A percentile compares a stretch with the other conserved stretches of the same genome.
These are phyloP conservation scores for Isabelozyma gotoi DNA, from an alignment of 805 yeast genomes.

Conservation along the genomic window DNA sequence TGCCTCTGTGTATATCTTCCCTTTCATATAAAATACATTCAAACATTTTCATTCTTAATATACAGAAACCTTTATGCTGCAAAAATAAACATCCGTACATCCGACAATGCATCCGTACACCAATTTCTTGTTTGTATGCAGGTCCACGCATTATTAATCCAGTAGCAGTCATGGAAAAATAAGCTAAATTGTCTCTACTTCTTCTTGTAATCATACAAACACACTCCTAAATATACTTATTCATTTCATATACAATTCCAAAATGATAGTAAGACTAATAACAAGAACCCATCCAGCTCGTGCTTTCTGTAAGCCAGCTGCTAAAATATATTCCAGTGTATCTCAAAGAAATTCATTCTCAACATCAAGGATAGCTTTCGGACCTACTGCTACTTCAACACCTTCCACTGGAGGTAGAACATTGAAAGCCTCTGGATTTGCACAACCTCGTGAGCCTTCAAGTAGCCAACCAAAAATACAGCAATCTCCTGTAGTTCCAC, in stretches of 20 bases:
- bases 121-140: background rate
- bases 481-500: slow-evolving; percentile 11
- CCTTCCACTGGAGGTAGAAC: slow-evolving; percentile 11
- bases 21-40: too few relatives aligned
- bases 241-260: background rate
- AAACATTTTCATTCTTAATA: too few relatives aligned
- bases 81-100: too few relatives aligned
- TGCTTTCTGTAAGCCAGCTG: background rate
- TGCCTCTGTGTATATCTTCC: background rate
- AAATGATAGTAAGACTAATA: background rate
- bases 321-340: background rate
- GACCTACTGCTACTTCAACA: background rate
- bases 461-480: slow-evolving; percentile 7
- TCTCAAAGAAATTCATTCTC: slow-evolving; percentile 1
- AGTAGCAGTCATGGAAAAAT: background rate
- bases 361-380: slow-evolving; percentile 1
- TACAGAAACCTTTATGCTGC: too few relatives aligned
- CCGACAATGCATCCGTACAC: background rate
- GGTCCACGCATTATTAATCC: background rate
- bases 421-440: slow-evolving; percentile 28
- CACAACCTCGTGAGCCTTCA: slow-evolving; percentile 21
- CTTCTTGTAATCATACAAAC: too few relatives aligned
- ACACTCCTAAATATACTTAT: background rate
- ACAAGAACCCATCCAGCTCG: background rate
- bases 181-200: background rate